These are phyloP conservation scores for Yamadazyma sp. DNA, from an alignment of 805 yeast genomes.

Conservation along the genomic window DNA sequence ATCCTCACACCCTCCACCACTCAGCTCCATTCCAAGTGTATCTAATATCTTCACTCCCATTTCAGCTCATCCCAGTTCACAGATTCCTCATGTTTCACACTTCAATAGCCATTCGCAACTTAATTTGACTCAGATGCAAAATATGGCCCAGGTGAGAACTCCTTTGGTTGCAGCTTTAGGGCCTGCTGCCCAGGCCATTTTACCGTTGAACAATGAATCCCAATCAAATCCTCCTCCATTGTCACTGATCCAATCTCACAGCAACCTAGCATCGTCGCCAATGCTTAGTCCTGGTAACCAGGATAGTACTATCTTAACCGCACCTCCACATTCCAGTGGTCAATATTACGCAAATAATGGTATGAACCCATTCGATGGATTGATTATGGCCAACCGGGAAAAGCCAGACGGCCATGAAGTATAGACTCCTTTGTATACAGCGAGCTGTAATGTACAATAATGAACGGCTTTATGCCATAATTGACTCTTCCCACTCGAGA, in stretches of 20 bases:
- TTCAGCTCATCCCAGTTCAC: conserved; percentile 24
- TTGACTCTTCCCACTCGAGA: not conserved
- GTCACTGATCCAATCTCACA: conserved; percentile 7
- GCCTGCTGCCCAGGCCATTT: conserved; percentile 27
- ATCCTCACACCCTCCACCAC: conserved; percentile 22
- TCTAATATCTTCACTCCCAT: conserved; percentile 33
- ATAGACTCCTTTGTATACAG: too few relatives aligned
- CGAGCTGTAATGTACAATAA: too few relatives aligned
- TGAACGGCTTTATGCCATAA: too few relatives aligned
- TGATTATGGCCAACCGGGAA: conserved; percentile 27
- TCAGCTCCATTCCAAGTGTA: conserved; percentile 31
- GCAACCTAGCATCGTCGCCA: conserved; percentile 13
- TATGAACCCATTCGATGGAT: conserved; percentile 40
- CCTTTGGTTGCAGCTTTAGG: conserved; percentile 28
- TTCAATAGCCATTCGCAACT: conserved; percentile 14
- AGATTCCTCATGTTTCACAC: conserved; percentile 10
- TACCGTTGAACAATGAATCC: conserved; percentile 17
- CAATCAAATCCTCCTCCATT: conserved; percentile 3
- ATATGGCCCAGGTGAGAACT: conserved; percentile 22
- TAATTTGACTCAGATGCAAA: conserved; percentile 12
- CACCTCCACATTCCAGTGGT: conserved; percentile 33
- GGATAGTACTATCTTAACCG: conserved; percentile 15
- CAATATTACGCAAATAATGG: conserved; percentile 37
- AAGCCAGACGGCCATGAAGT: conserved; percentile 7
- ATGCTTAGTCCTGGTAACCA: conserved; percentile 20